phyloP scores from a whole-genome alignment of 768 basidiomycete genomes.

The Boletus rufocinnamomeus region DNA sequence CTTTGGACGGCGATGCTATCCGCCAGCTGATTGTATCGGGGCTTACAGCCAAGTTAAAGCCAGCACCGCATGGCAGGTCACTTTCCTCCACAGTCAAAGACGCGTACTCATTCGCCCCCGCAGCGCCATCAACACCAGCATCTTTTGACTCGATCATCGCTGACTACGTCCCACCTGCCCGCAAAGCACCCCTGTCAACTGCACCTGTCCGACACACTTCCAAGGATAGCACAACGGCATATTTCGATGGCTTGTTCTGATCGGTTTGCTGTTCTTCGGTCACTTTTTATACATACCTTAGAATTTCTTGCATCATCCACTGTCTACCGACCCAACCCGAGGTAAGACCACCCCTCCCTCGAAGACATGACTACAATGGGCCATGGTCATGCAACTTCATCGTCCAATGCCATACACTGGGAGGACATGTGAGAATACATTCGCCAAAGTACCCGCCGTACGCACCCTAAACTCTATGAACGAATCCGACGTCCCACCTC shows the following conservation, averaged over 20 bases:
- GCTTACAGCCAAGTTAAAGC: slow-evolving; percentile 57
- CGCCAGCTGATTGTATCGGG: slow-evolving; percentile 64
- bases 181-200: slow-evolving; percentile 20
- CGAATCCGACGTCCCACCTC: slow-evolving; percentile 50
- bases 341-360: not conserved
- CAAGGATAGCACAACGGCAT: slow-evolving; percentile 36
- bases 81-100: not conserved
- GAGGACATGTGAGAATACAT: slow-evolving; percentile 12
- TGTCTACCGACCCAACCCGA: not conserved
- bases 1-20: slow-evolving; percentile 64
- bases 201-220: slow-evolving; percentile 8
- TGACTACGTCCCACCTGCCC: slow-evolving; percentile 61
- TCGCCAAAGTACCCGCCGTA: slow-evolving; percentile 7
- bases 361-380: not conserved
- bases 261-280: not conserved
- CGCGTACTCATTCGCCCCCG: slow-evolving; percentile 11
- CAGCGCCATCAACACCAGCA: slow-evolving; percentile 43
- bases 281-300: slow-evolving; percentile 18
- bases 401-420: slow-evolving; percentile 36
- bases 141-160: slow-evolving; percentile 76
- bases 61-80: slow-evolving; percentile 45
- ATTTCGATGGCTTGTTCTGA: slow-evolving; percentile 45
- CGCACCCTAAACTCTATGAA: slow-evolving; percentile 90
- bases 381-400: slow-evolving; percentile 25
- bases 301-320: slow-evolving; percentile 13